A percentile compares a stretch with the other conserved stretches of the same genome.
Conservation (phyloP, 139 green algal species). For the Chlamydomonas schloesseri region DNA sequence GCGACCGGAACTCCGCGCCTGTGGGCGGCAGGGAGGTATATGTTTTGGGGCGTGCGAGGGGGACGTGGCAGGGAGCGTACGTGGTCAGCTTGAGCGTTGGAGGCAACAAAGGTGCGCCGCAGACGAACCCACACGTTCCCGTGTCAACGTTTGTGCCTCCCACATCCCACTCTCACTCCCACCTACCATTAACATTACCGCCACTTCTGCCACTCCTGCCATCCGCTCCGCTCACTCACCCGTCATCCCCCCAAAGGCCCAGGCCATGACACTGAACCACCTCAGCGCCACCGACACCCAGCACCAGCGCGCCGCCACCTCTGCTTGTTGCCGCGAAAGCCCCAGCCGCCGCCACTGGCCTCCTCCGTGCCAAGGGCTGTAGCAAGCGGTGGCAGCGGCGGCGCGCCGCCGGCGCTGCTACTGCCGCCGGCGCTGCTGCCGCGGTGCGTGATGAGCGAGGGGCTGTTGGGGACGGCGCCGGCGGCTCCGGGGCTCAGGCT, state of each 20-base stretch:
- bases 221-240: too few relatives aligned
- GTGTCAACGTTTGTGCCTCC: too few relatives aligned
- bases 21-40: too few relatives aligned
- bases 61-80: too few relatives aligned
- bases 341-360: background rate
- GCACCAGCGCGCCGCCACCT: too few relatives aligned
- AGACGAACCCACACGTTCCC: too few relatives aligned
- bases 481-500: background rate
- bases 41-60: too few relatives aligned
- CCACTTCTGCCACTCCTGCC: too few relatives aligned
- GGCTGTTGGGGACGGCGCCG: background rate
- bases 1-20: slow-evolving; percentile 42
- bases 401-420: background rate
- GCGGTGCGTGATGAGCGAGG: background rate
- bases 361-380: background rate
- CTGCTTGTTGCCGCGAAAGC: background rate
- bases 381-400: too few relatives aligned
- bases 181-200: too few relatives aligned
- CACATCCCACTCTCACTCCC: background rate
- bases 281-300: slow-evolving; percentile 6
- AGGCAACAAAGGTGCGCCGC: too few relatives aligned
- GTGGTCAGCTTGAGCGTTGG: too few relatives aligned
- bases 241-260: slow-evolving; percentile 23
- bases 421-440: background rate
- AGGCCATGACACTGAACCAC: slow-evolving; percentile 38